phyloP scores from a whole-genome alignment of 805 yeast species.

The Cephaloascus fragrans region DNA sequence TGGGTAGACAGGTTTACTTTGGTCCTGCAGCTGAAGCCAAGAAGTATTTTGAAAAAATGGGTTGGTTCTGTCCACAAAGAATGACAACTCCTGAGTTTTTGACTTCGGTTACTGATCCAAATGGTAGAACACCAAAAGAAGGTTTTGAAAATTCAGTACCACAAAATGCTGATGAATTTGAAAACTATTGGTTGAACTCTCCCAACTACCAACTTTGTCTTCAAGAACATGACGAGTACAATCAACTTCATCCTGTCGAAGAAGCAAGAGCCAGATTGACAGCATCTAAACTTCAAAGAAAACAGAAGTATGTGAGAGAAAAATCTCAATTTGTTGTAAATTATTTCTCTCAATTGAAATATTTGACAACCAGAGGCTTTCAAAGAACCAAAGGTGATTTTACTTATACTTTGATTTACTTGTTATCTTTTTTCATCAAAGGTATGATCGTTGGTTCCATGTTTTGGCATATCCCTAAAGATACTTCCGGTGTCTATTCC shows the following conservation, averaged over 20 bases:
- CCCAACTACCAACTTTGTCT: conserved; percentile 15
- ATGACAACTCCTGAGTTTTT: conserved; percentile 66
- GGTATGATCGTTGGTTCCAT: conserved; percentile 54
- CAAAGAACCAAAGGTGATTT: conserved; percentile 48
- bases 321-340: conserved; percentile 33
- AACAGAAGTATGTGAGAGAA: conserved; percentile 24
- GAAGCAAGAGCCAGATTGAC: conserved; percentile 28
- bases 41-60: conserved; percentile 53
- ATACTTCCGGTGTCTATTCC: conserved; percentile 47
- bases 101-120: conserved; percentile 61
- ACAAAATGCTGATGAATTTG: conserved; percentile 17
- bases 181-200: conserved; percentile 15
- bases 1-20: conserved; percentile 53
- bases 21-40: conserved; percentile 51
- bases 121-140: conserved; percentile 38
- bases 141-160: conserved; percentile 33
- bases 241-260: conserved; percentile 29
- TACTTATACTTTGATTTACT: conserved; percentile 39
- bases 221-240: conserved; percentile 26
- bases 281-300: conserved; percentile 29
- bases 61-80: conserved; percentile 52
- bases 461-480: conserved; percentile 38
- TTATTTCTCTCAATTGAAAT: conserved; percentile 38
- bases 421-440: conserved; percentile 44
- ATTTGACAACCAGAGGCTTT: conserved; percentile 44